phyloP scores from a whole-genome alignment of 2,329 filamentous ascomycete species.

The Fusarium sp. region DNA sequence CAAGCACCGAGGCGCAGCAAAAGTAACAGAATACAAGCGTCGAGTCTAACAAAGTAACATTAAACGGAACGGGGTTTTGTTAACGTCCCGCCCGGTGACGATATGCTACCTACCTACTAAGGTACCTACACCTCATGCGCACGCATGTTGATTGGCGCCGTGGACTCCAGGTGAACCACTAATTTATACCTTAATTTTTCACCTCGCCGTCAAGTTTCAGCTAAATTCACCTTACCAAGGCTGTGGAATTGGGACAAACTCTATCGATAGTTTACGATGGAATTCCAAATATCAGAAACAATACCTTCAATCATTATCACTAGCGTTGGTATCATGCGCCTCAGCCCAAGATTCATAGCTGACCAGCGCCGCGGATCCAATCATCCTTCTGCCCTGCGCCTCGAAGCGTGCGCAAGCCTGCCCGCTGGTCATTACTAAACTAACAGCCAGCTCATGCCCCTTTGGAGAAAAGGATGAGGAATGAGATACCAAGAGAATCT shows the following conservation, averaged over 20 bases:
- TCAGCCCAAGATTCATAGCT: slow-evolving; percentile 5
- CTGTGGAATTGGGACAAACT: slow-evolving; percentile 4
- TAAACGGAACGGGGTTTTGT: slow-evolving; percentile 2
- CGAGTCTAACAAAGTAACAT: slow-evolving; percentile 6
- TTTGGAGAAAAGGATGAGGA: background rate
- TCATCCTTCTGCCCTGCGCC: slow-evolving; percentile 29
- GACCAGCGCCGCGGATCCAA: slow-evolving; percentile 22
- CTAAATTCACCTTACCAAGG: background rate
- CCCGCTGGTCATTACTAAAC: slow-evolving; percentile 2
- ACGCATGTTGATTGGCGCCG: slow-evolving; percentile 17
- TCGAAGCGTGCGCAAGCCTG: slow-evolving; percentile 28
- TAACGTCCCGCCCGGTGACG: background rate
- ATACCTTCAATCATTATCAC: background rate
- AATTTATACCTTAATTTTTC: slow-evolving; percentile 30
- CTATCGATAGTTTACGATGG: too few relatives aligned
- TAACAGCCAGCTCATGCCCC: too few relatives aligned
- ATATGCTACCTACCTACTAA: too few relatives aligned
- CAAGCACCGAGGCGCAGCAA: slow-evolving; percentile 28
- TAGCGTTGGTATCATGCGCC: background rate
- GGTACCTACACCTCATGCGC: slow-evolving; percentile 10
- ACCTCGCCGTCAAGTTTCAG: slow-evolving; percentile 15
- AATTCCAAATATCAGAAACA: too few relatives aligned
- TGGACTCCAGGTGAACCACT: slow-evolving; percentile 14
- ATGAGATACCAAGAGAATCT: background rate
- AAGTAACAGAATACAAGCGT: background rate